Evolutionary conservation across 2,329 filamentous ascomycete species (phyloP).

Genomic region (Claviceps maximensis): DNA sequence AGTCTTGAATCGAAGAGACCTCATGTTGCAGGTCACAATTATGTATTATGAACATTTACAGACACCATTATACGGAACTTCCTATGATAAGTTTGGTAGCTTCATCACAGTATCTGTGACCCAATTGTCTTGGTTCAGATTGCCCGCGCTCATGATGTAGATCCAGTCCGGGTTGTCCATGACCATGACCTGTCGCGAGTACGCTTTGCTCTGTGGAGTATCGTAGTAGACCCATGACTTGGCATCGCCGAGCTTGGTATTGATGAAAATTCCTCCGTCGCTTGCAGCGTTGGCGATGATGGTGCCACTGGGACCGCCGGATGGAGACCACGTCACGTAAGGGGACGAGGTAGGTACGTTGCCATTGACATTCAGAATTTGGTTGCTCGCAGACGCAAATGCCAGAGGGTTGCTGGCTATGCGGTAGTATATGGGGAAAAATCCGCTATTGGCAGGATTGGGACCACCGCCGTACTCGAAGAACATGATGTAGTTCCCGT

Average conservation of each 20-base stretch:
- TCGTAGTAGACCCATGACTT: background rate
- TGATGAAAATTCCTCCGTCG: background rate
- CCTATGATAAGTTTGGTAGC: background rate
- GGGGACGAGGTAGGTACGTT: background rate
- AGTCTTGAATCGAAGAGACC: too few relatives aligned
- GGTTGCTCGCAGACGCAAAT: background rate
- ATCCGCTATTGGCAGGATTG: background rate
- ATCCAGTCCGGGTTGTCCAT: background rate
- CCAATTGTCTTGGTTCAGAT: background rate
- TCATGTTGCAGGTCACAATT: too few relatives aligned
- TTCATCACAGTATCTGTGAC: background rate
- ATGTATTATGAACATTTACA: background rate
- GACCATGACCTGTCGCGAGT: background rate
- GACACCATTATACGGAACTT: background rate
- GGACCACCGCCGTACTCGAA: constrained; percentile 1
- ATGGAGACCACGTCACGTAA: background rate
- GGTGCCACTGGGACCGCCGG: background rate
- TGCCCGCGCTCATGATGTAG: background rate
- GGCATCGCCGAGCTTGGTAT: background rate
- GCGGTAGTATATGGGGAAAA: background rate
- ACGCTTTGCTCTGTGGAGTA: background rate
- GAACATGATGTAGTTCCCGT: background rate
- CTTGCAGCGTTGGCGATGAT: background rate
- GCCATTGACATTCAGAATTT: background rate
- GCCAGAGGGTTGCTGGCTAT: background rate